A percentile compares a stretch with the other conserved stretches of the same genome.
phyloP scores from a whole-genome alignment of 2,329 filamentous ascomycete species.

The Colletotrichum sp. region DNA sequence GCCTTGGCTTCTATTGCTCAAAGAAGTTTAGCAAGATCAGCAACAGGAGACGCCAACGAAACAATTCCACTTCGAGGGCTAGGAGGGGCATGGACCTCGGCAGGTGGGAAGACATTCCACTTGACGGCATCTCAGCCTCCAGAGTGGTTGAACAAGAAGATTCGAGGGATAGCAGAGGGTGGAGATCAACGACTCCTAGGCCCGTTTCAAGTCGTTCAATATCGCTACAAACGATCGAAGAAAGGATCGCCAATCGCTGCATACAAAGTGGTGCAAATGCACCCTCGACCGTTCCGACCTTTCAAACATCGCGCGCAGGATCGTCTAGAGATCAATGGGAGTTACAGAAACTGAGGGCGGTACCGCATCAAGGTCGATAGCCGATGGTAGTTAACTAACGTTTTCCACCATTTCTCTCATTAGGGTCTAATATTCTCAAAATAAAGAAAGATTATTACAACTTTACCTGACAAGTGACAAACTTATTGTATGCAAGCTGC shows the following conservation, averaged over 20 bases:
- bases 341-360: background rate
- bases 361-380: background rate
- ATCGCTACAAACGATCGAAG: background rate
- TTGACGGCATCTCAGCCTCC: background rate
- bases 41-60: background rate
- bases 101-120: background rate
- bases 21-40: background rate
- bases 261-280: background rate
- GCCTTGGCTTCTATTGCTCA: background rate
- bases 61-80: background rate
- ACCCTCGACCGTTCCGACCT: background rate
- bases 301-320: background rate
- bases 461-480: background rate
- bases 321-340: background rate
- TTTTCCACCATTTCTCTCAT: background rate
- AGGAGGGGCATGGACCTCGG: background rate
- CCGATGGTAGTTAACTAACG: background rate
- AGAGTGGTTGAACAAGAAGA: background rate
- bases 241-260: background rate
- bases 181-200: background rate
- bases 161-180: background rate
- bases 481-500: background rate
- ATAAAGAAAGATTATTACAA: background rate
- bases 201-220: background rate
- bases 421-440: background rate